Evolutionary conservation across 2,329 filamentous ascomycete species (phyloP), one percentile per base, ranked within the genome.

Genomic region (Botryotinia convoluta): DNA sequence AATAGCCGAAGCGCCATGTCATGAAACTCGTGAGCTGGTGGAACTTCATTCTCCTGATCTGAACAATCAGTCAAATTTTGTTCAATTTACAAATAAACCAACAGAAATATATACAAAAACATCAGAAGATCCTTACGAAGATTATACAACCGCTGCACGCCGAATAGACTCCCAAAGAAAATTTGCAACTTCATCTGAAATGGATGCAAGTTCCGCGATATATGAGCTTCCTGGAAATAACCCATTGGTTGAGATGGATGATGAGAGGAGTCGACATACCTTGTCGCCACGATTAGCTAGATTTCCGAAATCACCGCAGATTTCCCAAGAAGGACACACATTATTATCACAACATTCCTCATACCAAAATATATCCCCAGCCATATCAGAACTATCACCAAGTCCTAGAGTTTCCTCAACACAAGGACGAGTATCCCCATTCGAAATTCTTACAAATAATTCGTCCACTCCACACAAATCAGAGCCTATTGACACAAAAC

Each of bases 1-100:
- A 29, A 32, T 57, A 18, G 45, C 64, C 16, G 69, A 72, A 72
- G 69, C 45, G 14, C 69, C 61, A 37, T 39, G 45, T 32, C 61
- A 48, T n/a, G 45, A 72, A 18, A 7, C 26, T 9, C 39, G 60
- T 10, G 48, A 51, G 10, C n/a, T 35, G 10, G 61, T 54, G 35
- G 69, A 72, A 37, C 48, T 72, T 54, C 26, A 71, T 5, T 65
- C 69, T 37, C 57, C 7, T n/a, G 42, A 71, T 37, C 26, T 44
- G 12, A 62, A 51, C 22, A 48, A 62, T 4, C 57, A 44, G 26
- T 35, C 57, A 35, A 4, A 45, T 8, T 62, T 62, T 9, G 37
- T 22, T 62, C 22, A 26, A 22, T 8, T 45, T 22, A 62, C 22
- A 39, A 57, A 42, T 6, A 48, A 60, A 10, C 69, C 57, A 51